phyloP scores from a whole-genome alignment of 225 moss, liverwort and hornwort species.

The Rhytidiadelphus loreus region DNA sequence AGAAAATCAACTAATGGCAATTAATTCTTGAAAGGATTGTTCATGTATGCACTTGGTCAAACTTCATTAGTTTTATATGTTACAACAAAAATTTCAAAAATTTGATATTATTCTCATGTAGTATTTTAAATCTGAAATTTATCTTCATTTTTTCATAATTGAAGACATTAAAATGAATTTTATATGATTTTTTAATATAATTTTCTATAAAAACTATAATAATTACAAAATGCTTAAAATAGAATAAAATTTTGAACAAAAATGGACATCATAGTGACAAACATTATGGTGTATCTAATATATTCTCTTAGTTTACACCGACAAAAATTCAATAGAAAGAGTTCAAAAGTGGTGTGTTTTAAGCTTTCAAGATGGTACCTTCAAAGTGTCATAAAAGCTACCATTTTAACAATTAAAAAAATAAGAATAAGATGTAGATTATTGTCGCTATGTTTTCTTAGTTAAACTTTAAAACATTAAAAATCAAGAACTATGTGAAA shows the following conservation, averaged over 20 bases:
- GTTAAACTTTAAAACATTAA: not conserved
- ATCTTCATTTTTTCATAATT: not conserved
- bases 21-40: not conserved
- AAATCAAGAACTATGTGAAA: not conserved
- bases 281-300: not conserved
- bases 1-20: rapidly evolving
- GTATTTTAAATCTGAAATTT: not conserved
- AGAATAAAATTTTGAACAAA: not conserved
- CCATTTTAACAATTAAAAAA: not conserved
- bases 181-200: rapidly evolving
- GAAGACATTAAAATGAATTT: not conserved
- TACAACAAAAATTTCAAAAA: not conserved
- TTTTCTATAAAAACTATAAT: too few relatives aligned
- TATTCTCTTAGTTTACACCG: too few relatives aligned
- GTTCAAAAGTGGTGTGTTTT: too few relatives aligned
- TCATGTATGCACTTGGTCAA: rapidly evolving
- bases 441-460: not conserved
- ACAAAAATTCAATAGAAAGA: too few relatives aligned
- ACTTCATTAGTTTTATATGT: not conserved
- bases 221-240: not conserved
- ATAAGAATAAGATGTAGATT: not conserved
- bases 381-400: not conserved
- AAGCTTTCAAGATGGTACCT: too few relatives aligned
- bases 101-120: not conserved
- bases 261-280: not conserved